phyloP scores from a whole-genome alignment of 768 basidiomycete species.

The Podaxis sp. region DNA sequence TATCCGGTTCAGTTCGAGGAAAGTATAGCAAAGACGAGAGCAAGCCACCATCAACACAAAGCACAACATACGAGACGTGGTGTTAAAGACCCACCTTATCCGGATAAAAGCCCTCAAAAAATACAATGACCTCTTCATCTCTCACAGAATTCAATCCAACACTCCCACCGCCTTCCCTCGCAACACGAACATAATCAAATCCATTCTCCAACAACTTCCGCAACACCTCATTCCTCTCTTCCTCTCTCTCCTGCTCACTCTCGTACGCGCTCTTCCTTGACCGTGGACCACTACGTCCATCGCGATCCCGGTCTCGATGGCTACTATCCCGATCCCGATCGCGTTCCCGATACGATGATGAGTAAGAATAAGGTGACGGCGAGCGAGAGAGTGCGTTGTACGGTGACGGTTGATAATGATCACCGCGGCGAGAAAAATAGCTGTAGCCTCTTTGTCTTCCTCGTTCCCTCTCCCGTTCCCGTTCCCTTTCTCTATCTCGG shows the following conservation, averaged over 20 bases:
- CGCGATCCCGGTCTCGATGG: constrained; percentile 1
- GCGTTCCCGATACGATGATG: constrained; percentile 14
- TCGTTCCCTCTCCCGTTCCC: constrained; percentile 14
- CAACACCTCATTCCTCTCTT: constrained; percentile 39
- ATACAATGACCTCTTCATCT: constrained; percentile 67
- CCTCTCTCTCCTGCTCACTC: constrained; percentile 34
- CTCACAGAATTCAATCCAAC: constrained; percentile 45
- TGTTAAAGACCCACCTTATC: constrained; percentile 55
- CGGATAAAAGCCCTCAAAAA: constrained; percentile 70
- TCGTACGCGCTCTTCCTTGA: constrained; percentile 17
- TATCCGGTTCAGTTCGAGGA: constrained; percentile 24
- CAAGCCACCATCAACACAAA: constrained; percentile 15
- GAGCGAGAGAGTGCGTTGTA: constrained; percentile 10
- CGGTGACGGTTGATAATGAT: constrained; percentile 14
- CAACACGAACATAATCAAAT: constrained; percentile 64
- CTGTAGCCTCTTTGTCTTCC: constrained; percentile 11
- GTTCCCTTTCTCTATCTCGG: constrained; percentile 18
- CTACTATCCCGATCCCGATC: constrained; percentile 4
- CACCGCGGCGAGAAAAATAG: constrained; percentile 11
- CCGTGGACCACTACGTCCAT: neutral
- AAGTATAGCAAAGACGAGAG: neutral
- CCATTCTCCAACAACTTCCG: constrained; percentile 61
- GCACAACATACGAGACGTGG: constrained; percentile 5
- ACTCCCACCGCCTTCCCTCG: constrained; percentile 39
- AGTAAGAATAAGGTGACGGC: constrained; percentile 14